These are phyloP conservation scores for Penicillium robsamsonii DNA, from an alignment of 495 filamentous ascomycete species.

Conservation along the genomic window DNA sequence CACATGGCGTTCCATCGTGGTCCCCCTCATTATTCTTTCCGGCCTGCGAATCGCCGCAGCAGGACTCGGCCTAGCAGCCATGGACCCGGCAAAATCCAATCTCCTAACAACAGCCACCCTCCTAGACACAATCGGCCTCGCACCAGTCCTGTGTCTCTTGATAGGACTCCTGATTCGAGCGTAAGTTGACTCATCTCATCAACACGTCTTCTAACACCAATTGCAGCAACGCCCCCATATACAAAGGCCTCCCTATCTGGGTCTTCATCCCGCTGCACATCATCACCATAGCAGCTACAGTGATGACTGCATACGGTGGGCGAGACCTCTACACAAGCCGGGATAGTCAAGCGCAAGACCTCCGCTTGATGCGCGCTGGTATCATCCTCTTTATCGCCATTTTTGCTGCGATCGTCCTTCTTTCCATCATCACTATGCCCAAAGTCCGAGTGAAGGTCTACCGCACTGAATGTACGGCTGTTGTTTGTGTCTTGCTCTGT, in stretches of 20 bases:
- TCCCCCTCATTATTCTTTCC: conserved; percentile 6
- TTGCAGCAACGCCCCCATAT: conserved; percentile 4
- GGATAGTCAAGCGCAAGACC: conserved; percentile 5
- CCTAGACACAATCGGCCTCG: conserved; percentile 6
- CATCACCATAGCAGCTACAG: conserved; percentile 1
- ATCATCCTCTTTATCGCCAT: conserved; percentile 3
- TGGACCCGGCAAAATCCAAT: conserved; percentile 3
- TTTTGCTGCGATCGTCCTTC: neutral
- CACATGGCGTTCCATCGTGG: conserved; percentile 9
- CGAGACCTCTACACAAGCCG: conserved; percentile 5
- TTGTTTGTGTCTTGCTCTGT: conserved; percentile 3
- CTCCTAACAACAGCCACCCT: conserved; percentile 4
- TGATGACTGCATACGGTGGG: conserved; percentile 8
- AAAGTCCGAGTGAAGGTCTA: conserved; percentile 3
- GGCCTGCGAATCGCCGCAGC: conserved; percentile 6
- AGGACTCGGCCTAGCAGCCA: conserved; percentile 6
- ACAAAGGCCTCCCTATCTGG: conserved; percentile 3
- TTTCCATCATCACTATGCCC: neutral
- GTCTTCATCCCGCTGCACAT: conserved; percentile 7
- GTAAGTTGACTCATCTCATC: neutral
- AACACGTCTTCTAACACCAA: neutral
- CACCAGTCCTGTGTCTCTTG: conserved; percentile 5
- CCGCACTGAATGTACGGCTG: conserved; percentile 3
- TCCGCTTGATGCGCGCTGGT: conserved; percentile 6
- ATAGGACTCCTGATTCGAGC: conserved; percentile 7